Evolutionary conservation across 1,284 basidiomycete species (phyloP).

Genomic region (Tilletia setariae): DNA sequence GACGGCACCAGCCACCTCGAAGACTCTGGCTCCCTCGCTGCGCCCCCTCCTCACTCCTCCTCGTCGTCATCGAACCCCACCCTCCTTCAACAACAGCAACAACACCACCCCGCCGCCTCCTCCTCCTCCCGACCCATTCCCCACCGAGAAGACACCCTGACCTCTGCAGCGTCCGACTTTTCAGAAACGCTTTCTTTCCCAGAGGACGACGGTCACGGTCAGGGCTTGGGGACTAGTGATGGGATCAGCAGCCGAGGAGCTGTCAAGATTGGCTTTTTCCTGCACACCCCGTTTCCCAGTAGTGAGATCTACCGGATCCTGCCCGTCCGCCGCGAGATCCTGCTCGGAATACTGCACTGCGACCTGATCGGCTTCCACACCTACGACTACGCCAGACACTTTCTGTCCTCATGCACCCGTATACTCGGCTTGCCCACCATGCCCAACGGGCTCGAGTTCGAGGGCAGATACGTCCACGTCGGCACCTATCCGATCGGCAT

Average conservation of each 20-base stretch:
- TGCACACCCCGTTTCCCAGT: slow-evolving; percentile 97
- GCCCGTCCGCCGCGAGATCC: slow-evolving; percentile 91
- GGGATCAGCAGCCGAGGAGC: slow-evolving; percentile 41
- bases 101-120: no score
- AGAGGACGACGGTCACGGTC: slow-evolving; percentile 13
- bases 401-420: slow-evolving; percentile 94
- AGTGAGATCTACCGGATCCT: slow-evolving; percentile 94
- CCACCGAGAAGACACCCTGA: no score
- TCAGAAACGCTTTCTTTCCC: not conserved
- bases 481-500: slow-evolving; percentile 99
- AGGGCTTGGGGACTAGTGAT: slow-evolving; percentile 38
- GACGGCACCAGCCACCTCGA: slow-evolving; percentile 44
- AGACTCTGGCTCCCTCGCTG: slow-evolving; percentile 38
- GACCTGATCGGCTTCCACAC: slow-evolving; percentile 90
- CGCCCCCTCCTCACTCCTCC: slow-evolving; percentile 20
- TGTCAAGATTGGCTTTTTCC: slow-evolving; percentile 82
- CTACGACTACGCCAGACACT: slow-evolving; percentile 98
- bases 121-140: no score
- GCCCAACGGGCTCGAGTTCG: slow-evolving; percentile 94
- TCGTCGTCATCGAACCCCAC: not conserved
- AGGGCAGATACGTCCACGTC: slow-evolving; percentile 89
- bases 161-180: not conserved
- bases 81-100: no score
- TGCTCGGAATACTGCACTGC: slow-evolving; percentile 89
- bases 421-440: slow-evolving; percentile 93